Conservation (phyloP, 768 basidiomycete genomes). For the Boletus coccyginus region DNA sequence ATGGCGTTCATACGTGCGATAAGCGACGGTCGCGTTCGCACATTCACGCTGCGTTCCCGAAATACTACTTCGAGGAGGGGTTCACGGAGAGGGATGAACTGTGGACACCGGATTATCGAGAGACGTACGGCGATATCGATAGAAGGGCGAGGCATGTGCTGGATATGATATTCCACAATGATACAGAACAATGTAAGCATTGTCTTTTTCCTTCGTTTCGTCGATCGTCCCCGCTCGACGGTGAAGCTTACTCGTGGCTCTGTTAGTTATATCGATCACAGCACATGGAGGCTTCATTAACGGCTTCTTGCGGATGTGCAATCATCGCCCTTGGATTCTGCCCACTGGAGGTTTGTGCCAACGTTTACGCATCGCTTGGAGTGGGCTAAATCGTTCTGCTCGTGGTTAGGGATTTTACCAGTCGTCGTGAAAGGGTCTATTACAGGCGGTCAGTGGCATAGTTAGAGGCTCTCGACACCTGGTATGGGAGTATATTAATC, state of each 20-base stretch:
- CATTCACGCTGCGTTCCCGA: slow-evolving; percentile 40
- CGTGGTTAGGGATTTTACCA: slow-evolving; percentile 22
- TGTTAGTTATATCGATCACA: slow-evolving; percentile 61
- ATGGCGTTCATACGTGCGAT: slow-evolving; percentile 72
- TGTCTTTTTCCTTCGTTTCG: neutral
- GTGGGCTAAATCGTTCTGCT: neutral
- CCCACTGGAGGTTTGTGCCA: slow-evolving; percentile 63
- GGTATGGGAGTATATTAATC: too few species aligned
- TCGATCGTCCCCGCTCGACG: neutral
- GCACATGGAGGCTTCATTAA: slow-evolving; percentile 63
- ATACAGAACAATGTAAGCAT: slow-evolving; percentile 44
- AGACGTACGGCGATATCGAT: slow-evolving; percentile 31
- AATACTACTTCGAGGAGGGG: slow-evolving; percentile 50
- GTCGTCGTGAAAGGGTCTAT: slow-evolving; percentile 21
- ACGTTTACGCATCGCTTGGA: too few species aligned
- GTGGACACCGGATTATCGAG: slow-evolving; percentile 40
- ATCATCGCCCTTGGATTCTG: slow-evolving; percentile 42
- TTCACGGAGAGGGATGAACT: slow-evolving; percentile 62
- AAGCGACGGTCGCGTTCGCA: slow-evolving; percentile 50
- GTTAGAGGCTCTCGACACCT: neutral
- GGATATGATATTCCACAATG: slow-evolving; percentile 49
- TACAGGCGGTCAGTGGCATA: neutral
- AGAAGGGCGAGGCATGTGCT: slow-evolving; percentile 50
- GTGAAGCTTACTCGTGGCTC: neutral
- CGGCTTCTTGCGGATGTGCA: slow-evolving; percentile 48